Evolutionary conservation across 106 monocot species (phyloP).

Genomic region (Phalaenopsis equestris): DNA sequence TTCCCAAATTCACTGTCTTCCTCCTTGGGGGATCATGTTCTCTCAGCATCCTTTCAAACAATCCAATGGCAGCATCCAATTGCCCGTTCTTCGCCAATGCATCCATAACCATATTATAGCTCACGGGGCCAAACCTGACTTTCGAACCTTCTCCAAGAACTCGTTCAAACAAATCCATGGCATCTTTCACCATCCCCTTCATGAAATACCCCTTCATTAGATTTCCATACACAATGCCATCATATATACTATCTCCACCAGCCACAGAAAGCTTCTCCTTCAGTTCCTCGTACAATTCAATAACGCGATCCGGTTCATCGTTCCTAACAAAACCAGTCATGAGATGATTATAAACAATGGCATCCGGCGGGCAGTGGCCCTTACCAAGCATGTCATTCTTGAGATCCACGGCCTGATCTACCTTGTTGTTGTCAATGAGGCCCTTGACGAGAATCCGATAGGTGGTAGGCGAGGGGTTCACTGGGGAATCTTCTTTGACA

Average conservation of each 20-base stretch:
- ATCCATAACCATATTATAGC: slow-evolving; percentile 81
- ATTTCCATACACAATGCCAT: slow-evolving; percentile 76
- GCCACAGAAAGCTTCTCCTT: slow-evolving; percentile 65
- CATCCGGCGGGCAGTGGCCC: slow-evolving; percentile 48
- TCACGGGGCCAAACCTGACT: slow-evolving; percentile 57
- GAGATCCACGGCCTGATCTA: slow-evolving; percentile 62
- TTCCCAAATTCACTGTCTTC: slow-evolving; percentile 74
- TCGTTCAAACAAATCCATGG: slow-evolving; percentile 51
- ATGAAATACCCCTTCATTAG: slow-evolving; percentile 80
- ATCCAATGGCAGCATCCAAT: slow-evolving; percentile 46
- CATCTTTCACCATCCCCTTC: slow-evolving; percentile 67
- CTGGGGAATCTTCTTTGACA: slow-evolving; percentile 47
- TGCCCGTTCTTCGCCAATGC: slow-evolving; percentile 55
- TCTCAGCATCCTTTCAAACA: slow-evolving; percentile 66
- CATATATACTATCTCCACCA: slow-evolving; percentile 35
- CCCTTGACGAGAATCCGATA: slow-evolving; percentile 76
- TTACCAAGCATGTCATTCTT: slow-evolving; percentile 72
- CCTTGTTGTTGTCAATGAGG: slow-evolving; percentile 57
- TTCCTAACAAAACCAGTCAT: slow-evolving; percentile 68
- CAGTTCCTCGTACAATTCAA: slow-evolving; percentile 54
- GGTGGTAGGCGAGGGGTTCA: slow-evolving; percentile 68
- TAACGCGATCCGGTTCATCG: slow-evolving; percentile 35
- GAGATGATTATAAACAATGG: slow-evolving; percentile 59
- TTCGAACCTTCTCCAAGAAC: slow-evolving; percentile 48
- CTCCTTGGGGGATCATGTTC: slow-evolving; percentile 70